phyloP scores from a whole-genome alignment of 257 asterid species.

The Solanum bukasovii region DNA sequence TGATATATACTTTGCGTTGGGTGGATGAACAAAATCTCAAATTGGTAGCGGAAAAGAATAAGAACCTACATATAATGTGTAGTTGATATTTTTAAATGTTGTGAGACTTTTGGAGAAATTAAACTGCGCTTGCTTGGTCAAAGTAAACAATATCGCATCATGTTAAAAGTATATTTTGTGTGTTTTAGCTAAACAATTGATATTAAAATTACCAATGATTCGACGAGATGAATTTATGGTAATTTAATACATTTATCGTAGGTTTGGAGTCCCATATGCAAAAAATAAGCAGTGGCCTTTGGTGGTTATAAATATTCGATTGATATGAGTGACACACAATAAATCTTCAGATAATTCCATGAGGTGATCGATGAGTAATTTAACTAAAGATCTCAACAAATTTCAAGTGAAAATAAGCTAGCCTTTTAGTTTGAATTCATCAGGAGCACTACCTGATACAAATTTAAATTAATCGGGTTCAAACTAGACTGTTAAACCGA shows the following conservation, averaged over 20 bases:
- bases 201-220: not conserved
- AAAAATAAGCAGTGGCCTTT: not conserved
- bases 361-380: not conserved
- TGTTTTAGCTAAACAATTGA: not conserved
- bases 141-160: not conserved
- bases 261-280: not conserved
- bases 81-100: not conserved
- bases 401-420: not conserved
- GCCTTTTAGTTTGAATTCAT: not conserved
- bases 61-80: not conserved
- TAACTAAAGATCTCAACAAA: too few relatives aligned
- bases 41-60: not conserved
- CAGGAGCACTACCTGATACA: not conserved
- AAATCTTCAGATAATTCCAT: not conserved
- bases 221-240: not conserved
- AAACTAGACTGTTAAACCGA: not conserved
- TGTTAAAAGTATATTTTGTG: not conserved
- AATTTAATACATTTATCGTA: not conserved
- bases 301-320: not conserved
- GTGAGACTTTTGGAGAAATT: not conserved
- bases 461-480: rapidly evolving
- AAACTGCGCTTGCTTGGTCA: not conserved
- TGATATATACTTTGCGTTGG: not conserved
- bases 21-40: not conserved
- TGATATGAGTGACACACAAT: not conserved